Percentiles rank a stretch among this genome's conserved stretches.
phyloP scores from a whole-genome alignment of 768 basidiomycete genomes.

The Sarcodon aspratus region DNA sequence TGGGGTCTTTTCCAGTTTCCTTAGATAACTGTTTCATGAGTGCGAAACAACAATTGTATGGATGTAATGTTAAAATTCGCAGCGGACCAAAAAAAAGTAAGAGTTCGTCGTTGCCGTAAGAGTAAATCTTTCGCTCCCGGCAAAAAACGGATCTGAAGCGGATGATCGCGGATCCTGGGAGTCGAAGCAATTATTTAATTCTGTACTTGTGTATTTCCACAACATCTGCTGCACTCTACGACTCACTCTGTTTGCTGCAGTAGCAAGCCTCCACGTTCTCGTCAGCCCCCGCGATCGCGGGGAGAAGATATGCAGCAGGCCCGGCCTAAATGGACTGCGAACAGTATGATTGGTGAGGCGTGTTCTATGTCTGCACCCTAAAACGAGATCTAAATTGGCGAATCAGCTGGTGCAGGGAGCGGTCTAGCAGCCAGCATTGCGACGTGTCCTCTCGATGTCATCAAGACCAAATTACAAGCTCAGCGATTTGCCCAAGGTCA shows the following conservation, averaged over 20 bases:
- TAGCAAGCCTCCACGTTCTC: too few relatives aligned
- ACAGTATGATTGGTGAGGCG: constrained; percentile 72
- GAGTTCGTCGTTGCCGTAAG: too few relatives aligned
- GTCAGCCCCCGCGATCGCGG: background rate
- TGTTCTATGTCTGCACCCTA: constrained; percentile 5
- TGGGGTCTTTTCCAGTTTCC: too few relatives aligned
- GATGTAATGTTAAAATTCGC: too few relatives aligned
- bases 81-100: too few relatives aligned
- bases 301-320: background rate
- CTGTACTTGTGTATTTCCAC: background rate
- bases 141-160: background rate
- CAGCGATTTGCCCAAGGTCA: constrained; percentile 64
- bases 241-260: background rate
- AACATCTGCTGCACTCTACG: background rate
- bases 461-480: constrained; percentile 98
- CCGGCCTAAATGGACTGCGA: constrained; percentile 30
- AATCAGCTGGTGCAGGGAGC: constrained; percentile 84
- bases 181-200: background rate
- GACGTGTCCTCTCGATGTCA: constrained; percentile 94
- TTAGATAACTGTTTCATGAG: too few relatives aligned
- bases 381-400: background rate
- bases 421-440: constrained; percentile 88
- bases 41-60: too few relatives aligned
- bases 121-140: background rate
- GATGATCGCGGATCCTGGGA: background rate